Evolutionary conservation across 306 rosid genomes (phyloP).

Genomic region (Rubus parviflorus): DNA sequence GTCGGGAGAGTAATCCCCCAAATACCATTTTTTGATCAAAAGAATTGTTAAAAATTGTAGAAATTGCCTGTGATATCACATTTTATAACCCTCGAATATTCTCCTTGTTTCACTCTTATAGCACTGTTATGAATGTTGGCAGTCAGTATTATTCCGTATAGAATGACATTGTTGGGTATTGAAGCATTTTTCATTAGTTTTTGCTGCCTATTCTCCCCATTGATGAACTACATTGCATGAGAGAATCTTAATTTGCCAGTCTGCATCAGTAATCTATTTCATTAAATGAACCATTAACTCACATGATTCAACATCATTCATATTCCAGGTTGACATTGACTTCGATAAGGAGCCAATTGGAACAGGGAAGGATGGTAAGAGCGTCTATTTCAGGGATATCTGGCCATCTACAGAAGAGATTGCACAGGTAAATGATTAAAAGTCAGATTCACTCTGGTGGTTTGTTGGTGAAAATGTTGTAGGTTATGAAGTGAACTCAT

Average conservation of each 20-base stretch:
- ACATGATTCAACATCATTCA: conserved; percentile 18
- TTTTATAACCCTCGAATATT: neutral
- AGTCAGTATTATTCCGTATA: neutral
- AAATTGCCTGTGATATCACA: neutral
- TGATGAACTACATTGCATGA: neutral
- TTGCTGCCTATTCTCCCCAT: neutral
- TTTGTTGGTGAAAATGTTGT: neutral
- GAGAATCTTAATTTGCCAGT: neutral
- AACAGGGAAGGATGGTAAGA: conserved; percentile 80
- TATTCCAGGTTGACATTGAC: conserved; percentile 83
- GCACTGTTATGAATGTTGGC: neutral
- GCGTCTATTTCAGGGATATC: conserved; percentile 72
- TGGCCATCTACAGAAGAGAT: conserved; percentile 93
- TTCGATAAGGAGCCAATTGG: conserved; percentile 92
- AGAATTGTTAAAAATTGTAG: neutral
- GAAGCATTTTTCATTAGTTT: neutral
- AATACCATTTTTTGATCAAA: neutral
- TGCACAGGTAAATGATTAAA: conserved; percentile 53
- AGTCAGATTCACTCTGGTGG: conserved; percentile 8
- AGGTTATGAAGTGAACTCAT: conserved; percentile 14
- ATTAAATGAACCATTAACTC: neutral
- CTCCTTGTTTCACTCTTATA: neutral
- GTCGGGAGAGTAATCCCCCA: neutral
- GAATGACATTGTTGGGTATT: neutral
- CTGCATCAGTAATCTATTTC: neutral